A percentile compares a stretch with the other conserved stretches of the same genome.
Evolutionary conservation across 2,329 filamentous ascomycete genomes (phyloP).

Genomic region (Balansia obtecta): DNA sequence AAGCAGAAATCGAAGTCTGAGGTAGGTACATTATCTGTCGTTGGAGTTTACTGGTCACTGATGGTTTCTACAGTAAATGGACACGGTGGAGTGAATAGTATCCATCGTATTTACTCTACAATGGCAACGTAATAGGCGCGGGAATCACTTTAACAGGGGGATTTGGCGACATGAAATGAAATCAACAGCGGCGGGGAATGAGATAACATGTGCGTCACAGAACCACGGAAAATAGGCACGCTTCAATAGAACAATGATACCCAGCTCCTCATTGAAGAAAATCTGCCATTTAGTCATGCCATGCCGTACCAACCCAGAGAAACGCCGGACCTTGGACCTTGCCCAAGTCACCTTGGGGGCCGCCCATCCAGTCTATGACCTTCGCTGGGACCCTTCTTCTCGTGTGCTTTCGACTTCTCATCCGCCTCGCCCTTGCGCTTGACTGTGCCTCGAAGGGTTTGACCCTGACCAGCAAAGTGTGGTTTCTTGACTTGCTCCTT

Average conservation of each 20-base stretch:
- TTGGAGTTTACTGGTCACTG: not conserved
- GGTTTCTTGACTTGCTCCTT: constrained; percentile 51
- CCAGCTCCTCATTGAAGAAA: no score
- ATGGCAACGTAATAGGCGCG: not conserved
- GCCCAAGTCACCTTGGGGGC: constrained; percentile 12
- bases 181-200: not conserved
- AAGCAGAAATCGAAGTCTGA: not conserved
- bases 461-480: constrained; percentile 74
- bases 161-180: not conserved
- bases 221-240: not conserved
- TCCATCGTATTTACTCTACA: not conserved
- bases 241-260: no score
- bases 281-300: not conserved
- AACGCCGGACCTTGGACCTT: constrained; percentile 12
- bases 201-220: not conserved
- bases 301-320: not conserved
- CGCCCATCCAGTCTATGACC: constrained; percentile 33
- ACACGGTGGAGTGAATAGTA: no score
- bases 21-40: not conserved
- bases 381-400: constrained; percentile 33
- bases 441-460: constrained; percentile 56
- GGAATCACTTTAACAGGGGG: not conserved
- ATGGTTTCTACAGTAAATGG: not conserved
- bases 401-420: constrained; percentile 32
- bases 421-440: constrained; percentile 57